Conservation (phyloP, 1,284 basidiomycete species). For the Ceratobasidium theobromae region DNA sequence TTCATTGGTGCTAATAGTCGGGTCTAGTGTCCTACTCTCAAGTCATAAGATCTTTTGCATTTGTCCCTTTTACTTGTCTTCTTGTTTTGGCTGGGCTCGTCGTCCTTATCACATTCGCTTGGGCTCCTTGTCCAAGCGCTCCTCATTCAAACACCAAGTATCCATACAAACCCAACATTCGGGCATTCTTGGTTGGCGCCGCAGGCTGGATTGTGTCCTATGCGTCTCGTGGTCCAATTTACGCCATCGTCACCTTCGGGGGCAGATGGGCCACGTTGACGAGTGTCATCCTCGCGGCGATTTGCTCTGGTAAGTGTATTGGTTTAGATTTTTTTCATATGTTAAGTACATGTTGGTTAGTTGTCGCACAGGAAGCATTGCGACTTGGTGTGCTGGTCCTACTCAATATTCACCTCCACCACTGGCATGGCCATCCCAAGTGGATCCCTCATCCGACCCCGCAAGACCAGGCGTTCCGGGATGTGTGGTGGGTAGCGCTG, state of each 20-base stretch:
- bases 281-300: slow-evolving; percentile 55
- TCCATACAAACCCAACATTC: slow-evolving; percentile 28
- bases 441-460: slow-evolving; percentile 48
- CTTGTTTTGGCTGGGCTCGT: slow-evolving; percentile 3
- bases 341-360: neutral
- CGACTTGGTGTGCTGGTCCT: slow-evolving; percentile 33
- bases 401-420: slow-evolving; percentile 29
- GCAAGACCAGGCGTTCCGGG: slow-evolving; percentile 58
- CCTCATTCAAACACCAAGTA: slow-evolving; percentile 16
- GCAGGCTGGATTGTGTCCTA: slow-evolving; percentile 37
- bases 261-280: slow-evolving; percentile 46
- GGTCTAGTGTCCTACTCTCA: slow-evolving; percentile 23
- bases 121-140: slow-evolving; percentile 1
- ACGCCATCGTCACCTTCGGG: slow-evolving; percentile 49
- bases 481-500: slow-evolving; percentile 72
- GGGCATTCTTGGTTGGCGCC: slow-evolving; percentile 35
- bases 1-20: neutral
- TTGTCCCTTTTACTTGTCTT: slow-evolving; percentile 16
- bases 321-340: slow-evolving; percentile 11
- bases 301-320: slow-evolving; percentile 51
- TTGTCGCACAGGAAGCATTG: slow-evolving; percentile 29
- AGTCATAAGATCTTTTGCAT: slow-evolving; percentile 23
- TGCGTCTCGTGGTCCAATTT: slow-evolving; percentile 37
- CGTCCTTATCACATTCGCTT: slow-evolving; percentile 13
- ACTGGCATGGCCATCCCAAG: slow-evolving; percentile 47